Conservation (phyloP, 208 protist species). For the Acanthamoeba rhysodes region DNA sequence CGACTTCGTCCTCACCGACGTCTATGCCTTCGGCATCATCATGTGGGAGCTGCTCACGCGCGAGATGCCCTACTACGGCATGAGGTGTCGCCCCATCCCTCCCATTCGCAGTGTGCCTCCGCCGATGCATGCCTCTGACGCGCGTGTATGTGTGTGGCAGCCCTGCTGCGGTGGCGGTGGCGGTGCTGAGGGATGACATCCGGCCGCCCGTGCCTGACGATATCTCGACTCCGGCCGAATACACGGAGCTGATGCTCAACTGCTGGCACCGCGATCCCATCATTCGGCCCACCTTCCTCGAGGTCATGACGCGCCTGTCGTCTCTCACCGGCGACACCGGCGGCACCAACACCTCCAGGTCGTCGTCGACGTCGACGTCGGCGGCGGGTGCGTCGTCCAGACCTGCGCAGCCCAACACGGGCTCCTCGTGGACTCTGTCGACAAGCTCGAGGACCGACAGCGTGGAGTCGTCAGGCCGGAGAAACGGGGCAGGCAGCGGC, state of each 20-base stretch:
- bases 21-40: neutral
- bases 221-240: neutral
- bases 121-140: too few relatives aligned
- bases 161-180: neutral
- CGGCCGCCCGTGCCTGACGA: neutral
- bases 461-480: too few relatives aligned
- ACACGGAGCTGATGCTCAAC: neutral
- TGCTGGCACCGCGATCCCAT: neutral
- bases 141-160: too few relatives aligned
- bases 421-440: too few relatives aligned
- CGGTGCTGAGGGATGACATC: neutral
- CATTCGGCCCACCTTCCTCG: neutral
- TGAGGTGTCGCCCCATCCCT: too few relatives aligned
- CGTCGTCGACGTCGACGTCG: neutral
- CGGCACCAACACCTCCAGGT: neutral
- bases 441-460: too few relatives aligned
- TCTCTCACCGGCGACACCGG: neutral
- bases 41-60: neutral
- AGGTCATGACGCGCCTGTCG: conserved; percentile 15
- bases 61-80: neutral
- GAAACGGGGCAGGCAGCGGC: neutral
- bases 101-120: too few relatives aligned
- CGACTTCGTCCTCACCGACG: neutral
- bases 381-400: too few relatives aligned
- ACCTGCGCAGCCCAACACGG: too few relatives aligned